phyloP scores from a whole-genome alignment of 2,329 filamentous ascomycete species.

The Kalaharituber pfeilii region DNA sequence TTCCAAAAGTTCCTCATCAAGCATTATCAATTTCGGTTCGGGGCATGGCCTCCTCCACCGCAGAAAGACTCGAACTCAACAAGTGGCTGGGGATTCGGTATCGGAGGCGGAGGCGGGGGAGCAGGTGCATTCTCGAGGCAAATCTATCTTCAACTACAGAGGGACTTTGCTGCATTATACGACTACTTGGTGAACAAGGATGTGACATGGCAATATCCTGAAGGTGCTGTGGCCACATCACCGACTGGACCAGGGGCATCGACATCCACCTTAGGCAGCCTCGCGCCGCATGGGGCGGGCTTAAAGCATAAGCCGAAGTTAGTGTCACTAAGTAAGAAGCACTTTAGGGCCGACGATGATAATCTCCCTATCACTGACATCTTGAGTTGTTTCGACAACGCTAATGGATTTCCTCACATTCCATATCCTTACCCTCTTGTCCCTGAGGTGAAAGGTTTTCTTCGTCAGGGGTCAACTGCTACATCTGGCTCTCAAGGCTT shows the following conservation, averaged over 20 bases:
- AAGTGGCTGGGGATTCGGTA: background rate
- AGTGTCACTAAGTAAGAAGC: constrained; percentile 16
- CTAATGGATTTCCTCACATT: constrained; percentile 45
- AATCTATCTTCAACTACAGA: constrained; percentile 40
- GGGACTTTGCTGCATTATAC: constrained; percentile 51
- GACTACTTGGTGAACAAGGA: constrained; percentile 54
- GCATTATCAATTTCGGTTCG: constrained; percentile 41
- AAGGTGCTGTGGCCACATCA: background rate
- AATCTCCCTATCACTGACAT: constrained; percentile 50
- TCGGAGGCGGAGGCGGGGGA: constrained; percentile 15
- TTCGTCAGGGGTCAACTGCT: background rate
- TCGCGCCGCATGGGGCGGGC: background rate
- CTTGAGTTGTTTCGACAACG: constrained; percentile 47
- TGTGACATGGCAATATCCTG: constrained; percentile 37
- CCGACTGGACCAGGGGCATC: constrained; percentile 16
- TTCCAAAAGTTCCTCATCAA: constrained; percentile 43
- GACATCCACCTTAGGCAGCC: constrained; percentile 10
- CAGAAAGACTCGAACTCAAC: constrained; percentile 7
- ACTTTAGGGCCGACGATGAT: constrained; percentile 29
- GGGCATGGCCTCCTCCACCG: constrained; percentile 41
- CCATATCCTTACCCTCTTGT: constrained; percentile 50
- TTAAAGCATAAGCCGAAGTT: constrained; percentile 11
- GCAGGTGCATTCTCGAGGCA: constrained; percentile 39
- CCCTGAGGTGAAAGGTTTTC: constrained; percentile 27
- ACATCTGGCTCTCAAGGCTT: background rate